Base-by-base conservation (phyloP, 139 green algal species). In the Picochlorum sp. region DNA sequence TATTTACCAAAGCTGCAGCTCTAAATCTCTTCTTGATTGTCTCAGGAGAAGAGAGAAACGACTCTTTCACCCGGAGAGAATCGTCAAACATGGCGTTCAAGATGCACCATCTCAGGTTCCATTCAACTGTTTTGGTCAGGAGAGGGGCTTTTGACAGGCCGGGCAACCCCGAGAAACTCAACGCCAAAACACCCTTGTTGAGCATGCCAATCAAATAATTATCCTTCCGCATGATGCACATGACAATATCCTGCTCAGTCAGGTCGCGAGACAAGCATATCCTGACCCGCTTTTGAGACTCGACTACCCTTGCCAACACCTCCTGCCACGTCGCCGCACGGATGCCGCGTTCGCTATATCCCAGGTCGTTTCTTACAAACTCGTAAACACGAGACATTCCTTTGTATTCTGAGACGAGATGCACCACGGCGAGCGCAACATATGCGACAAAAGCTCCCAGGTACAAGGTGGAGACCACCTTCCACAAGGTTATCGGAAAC, bases 51-150 rank as follows among this genome's bases (percentile, higher is more conserved):
- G 64, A 57, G 30, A 83, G 38, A 51, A 91, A 94, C 13, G 76
- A 57, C 6, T 52, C 49, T 54, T 64, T 61, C 23, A 97, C 64
- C 11, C 64, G 51, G 65, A 94, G 94, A 49, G 80, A 75, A n/a
- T 94, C 81, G 58, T 95, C 89, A 77, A 94, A 92, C 88, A 95
- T 91, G 45, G 66, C 63, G 59, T 94, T 86, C 59, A 96, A 74
- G 2, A 96, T 52, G 59, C 75, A 85, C 85, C 85, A 93, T 20
- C 87, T 82, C 57, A 97, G 67, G 76, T 93, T 96, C 90, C 92
- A 97, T 76, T 96, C 85, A 16, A 98, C 64, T 3, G 87, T 95
- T 70, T 95, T 95, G 6, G 92, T 96, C 30, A 98, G 77, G 71
- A 95, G 70, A 47, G 83, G 73, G 62, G 79, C 76, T 41, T 70